Percentiles rank a stretch among this genome's conserved stretches.
Conservation (phyloP, 1,284 basidiomycete genomes). For the Amylostereum areolatum region DNA sequence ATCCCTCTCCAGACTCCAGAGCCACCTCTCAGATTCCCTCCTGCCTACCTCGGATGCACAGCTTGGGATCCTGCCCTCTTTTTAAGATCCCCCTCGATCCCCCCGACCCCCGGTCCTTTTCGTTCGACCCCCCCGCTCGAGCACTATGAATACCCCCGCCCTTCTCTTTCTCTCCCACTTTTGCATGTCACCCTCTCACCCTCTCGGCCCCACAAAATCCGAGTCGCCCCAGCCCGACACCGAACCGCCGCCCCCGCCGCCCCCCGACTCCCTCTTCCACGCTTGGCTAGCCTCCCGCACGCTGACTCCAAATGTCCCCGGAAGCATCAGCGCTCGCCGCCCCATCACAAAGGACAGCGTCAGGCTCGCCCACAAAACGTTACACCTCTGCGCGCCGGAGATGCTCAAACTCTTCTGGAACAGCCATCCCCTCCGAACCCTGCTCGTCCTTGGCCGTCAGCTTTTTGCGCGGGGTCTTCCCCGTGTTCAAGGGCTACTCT, state of each 20-base stretch:
- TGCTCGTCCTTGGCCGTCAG: conserved; percentile 62
- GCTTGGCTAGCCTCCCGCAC: conserved; percentile 62
- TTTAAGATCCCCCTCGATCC: conserved; percentile 1
- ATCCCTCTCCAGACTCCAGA: no score
- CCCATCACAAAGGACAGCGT: conserved; percentile 49
- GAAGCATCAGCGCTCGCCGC: conserved; percentile 48
- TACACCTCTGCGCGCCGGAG: conserved; percentile 47
- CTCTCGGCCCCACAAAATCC: conserved; percentile 6
- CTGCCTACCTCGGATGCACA: no score
- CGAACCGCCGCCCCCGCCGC: conserved; percentile 7
- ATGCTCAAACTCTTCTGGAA: conserved; percentile 55
- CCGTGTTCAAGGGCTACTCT: conserved; percentile 76
- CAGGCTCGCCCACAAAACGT: conserved; percentile 48
- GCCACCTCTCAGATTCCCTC: no score
- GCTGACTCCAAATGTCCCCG: conserved; percentile 23
- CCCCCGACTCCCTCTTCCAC: conserved; percentile 37
- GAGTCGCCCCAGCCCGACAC: conserved; percentile 11
- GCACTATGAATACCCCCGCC: conserved; percentile 4
- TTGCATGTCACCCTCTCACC: neutral
- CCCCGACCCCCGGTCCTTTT: conserved; percentile 14
- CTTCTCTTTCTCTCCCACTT: conserved; percentile 5
- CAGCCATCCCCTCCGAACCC: conserved; percentile 59
- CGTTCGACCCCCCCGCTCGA: conserved; percentile 12
- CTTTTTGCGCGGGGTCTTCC: conserved; percentile 64
- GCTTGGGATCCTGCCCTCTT: no score